A percentile compares a stretch with the other conserved stretches of the same genome.
Evolutionary conservation across 805 yeast species (phyloP).

Genomic region (Yarrowia deformans): DNA sequence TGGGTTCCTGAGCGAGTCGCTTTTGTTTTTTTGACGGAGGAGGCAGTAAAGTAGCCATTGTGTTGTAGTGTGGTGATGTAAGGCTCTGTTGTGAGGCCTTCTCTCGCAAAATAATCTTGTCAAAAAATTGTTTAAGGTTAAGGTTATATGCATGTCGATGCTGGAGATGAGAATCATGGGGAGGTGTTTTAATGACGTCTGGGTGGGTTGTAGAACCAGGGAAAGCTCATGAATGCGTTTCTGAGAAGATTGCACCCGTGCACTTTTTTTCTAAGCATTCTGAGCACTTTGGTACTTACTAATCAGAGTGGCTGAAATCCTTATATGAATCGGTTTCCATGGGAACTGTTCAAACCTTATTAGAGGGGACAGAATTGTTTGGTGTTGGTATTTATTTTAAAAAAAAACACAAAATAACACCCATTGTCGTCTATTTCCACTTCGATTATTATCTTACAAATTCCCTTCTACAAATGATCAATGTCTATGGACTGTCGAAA

Average conservation of each 20-base stretch:
- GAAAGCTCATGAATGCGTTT: no score
- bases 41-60: constrained; percentile 91
- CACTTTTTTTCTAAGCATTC: no score
- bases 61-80: neutral
- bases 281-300: neutral
- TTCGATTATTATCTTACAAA: no score
- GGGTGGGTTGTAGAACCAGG: no score
- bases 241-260: no score
- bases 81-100: neutral
- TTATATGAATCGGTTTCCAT: neutral
- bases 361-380: neutral
- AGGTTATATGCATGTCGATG: neutral
- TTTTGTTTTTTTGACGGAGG: constrained; percentile 92
- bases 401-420: no score
- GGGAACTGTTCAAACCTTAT: neutral
- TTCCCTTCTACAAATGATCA: no score
- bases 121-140: constrained; percentile 17
- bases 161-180: neutral
- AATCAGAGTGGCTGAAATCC: no score
- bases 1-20: constrained; percentile 80
- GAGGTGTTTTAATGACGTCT: neutral
- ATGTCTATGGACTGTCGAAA: no score
- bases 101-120: constrained; percentile 3
- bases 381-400: no score
- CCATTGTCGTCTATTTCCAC: no score